phyloP scores from a whole-genome alignment of 495 filamentous ascomycete species.

The Achaetomiella virescens region DNA sequence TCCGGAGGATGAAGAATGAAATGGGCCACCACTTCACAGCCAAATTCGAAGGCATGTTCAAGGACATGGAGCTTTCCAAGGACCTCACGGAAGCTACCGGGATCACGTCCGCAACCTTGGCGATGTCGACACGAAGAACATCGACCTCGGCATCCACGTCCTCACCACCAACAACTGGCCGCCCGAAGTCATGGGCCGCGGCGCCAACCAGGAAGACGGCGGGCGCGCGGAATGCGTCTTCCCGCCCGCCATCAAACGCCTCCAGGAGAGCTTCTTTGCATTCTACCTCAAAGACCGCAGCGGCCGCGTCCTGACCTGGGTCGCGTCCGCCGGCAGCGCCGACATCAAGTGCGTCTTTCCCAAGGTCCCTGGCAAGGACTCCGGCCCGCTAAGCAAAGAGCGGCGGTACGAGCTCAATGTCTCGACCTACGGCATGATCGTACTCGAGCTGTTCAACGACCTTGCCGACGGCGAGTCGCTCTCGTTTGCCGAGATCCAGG shows the following conservation, averaged over 20 bases:
- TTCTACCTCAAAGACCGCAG: slow-evolving; percentile 86
- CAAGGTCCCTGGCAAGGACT: slow-evolving; percentile 56
- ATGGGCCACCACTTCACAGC: slow-evolving; percentile 89
- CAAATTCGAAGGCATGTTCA: slow-evolving; percentile 96
- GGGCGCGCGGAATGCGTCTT: slow-evolving; percentile 55
- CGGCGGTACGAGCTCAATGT: slow-evolving; percentile 85
- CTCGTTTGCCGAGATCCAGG: slow-evolving; percentile 80
- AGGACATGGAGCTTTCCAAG: slow-evolving; percentile 86
- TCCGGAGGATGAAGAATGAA: slow-evolving; percentile 91
- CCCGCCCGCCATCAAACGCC: slow-evolving; percentile 64
- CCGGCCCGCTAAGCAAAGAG: slow-evolving; percentile 56
- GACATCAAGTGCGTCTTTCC: slow-evolving; percentile 79
- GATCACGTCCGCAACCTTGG: slow-evolving; percentile 57
- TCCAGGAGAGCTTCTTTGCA: slow-evolving; percentile 81
- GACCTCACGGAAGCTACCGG: slow-evolving; percentile 74
- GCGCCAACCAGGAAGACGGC: slow-evolving; percentile 38
- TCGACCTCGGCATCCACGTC: slow-evolving; percentile 77
- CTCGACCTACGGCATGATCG: slow-evolving; percentile 85
- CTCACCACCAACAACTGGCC: slow-evolving; percentile 95
- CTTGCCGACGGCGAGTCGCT: slow-evolving; percentile 56
- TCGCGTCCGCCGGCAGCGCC: slow-evolving; percentile 60
- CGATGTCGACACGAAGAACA: slow-evolving; percentile 58
- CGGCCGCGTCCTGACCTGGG: slow-evolving; percentile 84
- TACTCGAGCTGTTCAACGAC: slow-evolving; percentile 86
- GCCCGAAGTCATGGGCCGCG: slow-evolving; percentile 68